phyloP scores from a whole-genome alignment of 306 rosid genomes.

The Quercus alba region DNA sequence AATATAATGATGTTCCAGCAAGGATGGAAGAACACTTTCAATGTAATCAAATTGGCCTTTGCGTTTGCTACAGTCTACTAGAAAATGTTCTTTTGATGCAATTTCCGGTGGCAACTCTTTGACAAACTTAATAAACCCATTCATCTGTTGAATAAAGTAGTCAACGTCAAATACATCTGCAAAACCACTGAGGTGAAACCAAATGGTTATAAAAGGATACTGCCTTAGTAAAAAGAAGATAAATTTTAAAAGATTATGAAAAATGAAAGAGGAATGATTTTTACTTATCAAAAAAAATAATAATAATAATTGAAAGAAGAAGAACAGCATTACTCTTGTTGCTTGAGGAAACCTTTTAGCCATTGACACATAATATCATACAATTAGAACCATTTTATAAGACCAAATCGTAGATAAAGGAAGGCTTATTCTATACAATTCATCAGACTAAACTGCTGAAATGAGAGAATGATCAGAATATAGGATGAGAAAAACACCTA shows the following conservation, averaged over 20 bases:
- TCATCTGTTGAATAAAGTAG: slow-evolving; percentile 67
- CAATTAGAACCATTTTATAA: background rate
- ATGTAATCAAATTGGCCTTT: slow-evolving; percentile 85
- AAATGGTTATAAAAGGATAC: slow-evolving; percentile 15
- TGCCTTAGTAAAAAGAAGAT: no score
- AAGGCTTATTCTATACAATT: background rate
- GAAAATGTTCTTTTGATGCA: slow-evolving; percentile 64
- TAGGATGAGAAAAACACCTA: background rate
- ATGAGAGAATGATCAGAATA: background rate
- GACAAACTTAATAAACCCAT: slow-evolving; percentile 68
- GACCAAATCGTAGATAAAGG: background rate
- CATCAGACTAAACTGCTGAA: background rate
- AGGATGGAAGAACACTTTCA: slow-evolving; percentile 36
- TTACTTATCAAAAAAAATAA: no score
- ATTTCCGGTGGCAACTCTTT: slow-evolving; percentile 64
- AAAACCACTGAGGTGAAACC: slow-evolving; percentile 63
- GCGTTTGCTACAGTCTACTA: slow-evolving; percentile 85
- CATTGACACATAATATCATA: background rate
- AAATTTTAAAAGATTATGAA: no score
- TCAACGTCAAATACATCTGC: slow-evolving; percentile 81
- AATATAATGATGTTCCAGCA: slow-evolving; percentile 63
- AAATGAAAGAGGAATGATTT: no score
- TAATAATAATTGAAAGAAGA: no score
- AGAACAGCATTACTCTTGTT: background rate
- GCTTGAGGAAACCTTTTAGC: background rate